Evolutionary conservation across 1,139 yeast genomes (phyloP).

Genomic region (Taphrina flavorubra): DNA sequence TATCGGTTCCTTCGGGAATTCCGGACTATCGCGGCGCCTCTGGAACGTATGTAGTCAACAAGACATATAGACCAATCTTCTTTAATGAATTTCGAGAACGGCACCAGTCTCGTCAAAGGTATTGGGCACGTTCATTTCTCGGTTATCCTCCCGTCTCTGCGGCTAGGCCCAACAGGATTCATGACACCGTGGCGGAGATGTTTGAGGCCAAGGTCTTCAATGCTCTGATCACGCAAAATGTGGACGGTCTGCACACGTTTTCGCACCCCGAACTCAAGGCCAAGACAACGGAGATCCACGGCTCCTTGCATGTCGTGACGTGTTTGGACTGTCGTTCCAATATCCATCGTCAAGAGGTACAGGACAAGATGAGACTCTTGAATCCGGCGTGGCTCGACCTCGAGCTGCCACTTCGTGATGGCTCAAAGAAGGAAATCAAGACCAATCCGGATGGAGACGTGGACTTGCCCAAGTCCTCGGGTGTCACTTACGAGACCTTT

Average conservation of each 20-base stretch:
- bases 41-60: slow-evolving; percentile 47
- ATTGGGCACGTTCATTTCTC: slow-evolving; percentile 49
- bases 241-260: slow-evolving; percentile 47
- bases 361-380: slow-evolving; percentile 42
- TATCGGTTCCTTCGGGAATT: slow-evolving; percentile 86
- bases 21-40: slow-evolving; percentile 71
- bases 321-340: slow-evolving; percentile 46
- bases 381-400: slow-evolving; percentile 47
- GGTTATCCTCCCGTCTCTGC: slow-evolving; percentile 46
- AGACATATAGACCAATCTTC: slow-evolving; percentile 48
- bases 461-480: slow-evolving; percentile 45
- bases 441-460: slow-evolving; percentile 49
- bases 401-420: slow-evolving; percentile 31
- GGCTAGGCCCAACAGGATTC: slow-evolving; percentile 47
- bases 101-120: slow-evolving; percentile 47
- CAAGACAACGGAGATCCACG: slow-evolving; percentile 47
- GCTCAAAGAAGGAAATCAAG: slow-evolving; percentile 42
- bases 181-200: slow-evolving; percentile 45
- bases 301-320: slow-evolving; percentile 46
- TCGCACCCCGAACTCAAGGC: slow-evolving; percentile 44
- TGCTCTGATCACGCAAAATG: slow-evolving; percentile 47
- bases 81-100: slow-evolving; percentile 47
- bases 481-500: slow-evolving; percentile 46
- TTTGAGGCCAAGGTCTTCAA: slow-evolving; percentile 41
- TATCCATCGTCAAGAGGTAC: slow-evolving; percentile 45